Percentiles rank a stretch among this genome's conserved stretches.
Conservation (phyloP, 129 eudicot species). For the Arctium lappa region DNA sequence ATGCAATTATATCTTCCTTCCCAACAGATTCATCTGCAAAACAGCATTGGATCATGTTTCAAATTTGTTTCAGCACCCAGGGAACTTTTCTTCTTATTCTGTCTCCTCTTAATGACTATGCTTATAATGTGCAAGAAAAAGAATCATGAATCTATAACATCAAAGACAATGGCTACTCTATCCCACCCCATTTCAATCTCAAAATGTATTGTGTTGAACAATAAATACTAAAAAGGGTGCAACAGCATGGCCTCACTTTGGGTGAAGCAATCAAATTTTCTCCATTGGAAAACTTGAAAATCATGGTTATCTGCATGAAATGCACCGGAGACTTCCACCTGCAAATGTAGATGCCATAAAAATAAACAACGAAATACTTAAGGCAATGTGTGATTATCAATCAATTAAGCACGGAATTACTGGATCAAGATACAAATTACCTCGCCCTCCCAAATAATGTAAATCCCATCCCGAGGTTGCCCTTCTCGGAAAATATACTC, state of each 20-base stretch:
- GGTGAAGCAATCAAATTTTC: conserved; percentile 66
- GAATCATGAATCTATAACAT: not conserved
- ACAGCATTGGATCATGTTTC: conserved; percentile 19
- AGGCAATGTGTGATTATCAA: not conserved
- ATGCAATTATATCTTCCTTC: conserved; percentile 64
- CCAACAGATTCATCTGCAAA: conserved; percentile 64
- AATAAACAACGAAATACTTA: not conserved
- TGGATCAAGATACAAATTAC: conserved; percentile 22
- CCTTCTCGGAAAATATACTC: conserved; percentile 64
- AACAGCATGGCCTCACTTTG: conserved; percentile 43
- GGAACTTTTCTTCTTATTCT: not conserved
- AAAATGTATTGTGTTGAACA: not conserved
- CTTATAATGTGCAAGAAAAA: not conserved
- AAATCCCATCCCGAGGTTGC: conserved; percentile 57
- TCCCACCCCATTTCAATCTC: not conserved
- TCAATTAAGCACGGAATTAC: not conserved
- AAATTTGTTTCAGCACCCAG: not conserved
- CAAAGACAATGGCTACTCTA: not conserved
- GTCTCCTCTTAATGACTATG: not conserved
- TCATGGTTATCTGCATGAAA: conserved; percentile 48
- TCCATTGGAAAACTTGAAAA: conserved; percentile 59
- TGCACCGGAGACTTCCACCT: conserved; percentile 73
- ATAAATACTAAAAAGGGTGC: not conserved
- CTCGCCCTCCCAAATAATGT: conserved; percentile 79
- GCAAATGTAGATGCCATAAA: not conserved